phyloP scores from a whole-genome alignment of 257 asterid species.

The Capsicum pubescens region DNA sequence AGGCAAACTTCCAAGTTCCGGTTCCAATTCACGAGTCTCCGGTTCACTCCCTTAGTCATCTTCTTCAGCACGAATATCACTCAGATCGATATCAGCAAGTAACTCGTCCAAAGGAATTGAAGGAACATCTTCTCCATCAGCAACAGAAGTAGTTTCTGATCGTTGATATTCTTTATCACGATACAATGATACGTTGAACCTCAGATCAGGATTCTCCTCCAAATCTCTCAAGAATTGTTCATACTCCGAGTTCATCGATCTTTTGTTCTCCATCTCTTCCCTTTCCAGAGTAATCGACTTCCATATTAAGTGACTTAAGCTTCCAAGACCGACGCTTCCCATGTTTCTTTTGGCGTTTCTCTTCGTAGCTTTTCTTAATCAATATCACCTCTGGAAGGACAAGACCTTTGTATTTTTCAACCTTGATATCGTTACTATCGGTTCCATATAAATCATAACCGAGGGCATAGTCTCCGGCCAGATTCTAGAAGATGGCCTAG shows the following conservation, averaged over 20 bases:
- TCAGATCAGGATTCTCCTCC: constrained; percentile 49
- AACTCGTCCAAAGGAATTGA: constrained; percentile 45
- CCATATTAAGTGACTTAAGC: too few relatives aligned
- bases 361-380: too few relatives aligned
- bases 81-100: constrained; percentile 46
- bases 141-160: constrained; percentile 39
- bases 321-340: too few relatives aligned
- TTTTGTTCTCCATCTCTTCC: too few relatives aligned
- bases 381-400: too few relatives aligned
- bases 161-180: constrained; percentile 46
- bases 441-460: too few relatives aligned
- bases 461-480: too few relatives aligned
- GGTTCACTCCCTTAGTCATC: constrained; percentile 39
- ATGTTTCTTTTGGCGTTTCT: too few relatives aligned
- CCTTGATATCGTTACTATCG: too few relatives aligned
- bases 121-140: constrained; percentile 44
- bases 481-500: constrained; percentile 34
- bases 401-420: too few relatives aligned
- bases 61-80: constrained; percentile 30
- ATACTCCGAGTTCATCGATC: constrained; percentile 35
- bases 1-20: background rate
- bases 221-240: constrained; percentile 46
- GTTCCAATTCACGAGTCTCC: background rate
- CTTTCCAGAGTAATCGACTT: too few relatives aligned
- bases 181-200: constrained; percentile 43